Base-by-base conservation (phyloP, 2,329 filamentous ascomycete genomes). In the Phaeomoniella chlamydospora region DNA sequence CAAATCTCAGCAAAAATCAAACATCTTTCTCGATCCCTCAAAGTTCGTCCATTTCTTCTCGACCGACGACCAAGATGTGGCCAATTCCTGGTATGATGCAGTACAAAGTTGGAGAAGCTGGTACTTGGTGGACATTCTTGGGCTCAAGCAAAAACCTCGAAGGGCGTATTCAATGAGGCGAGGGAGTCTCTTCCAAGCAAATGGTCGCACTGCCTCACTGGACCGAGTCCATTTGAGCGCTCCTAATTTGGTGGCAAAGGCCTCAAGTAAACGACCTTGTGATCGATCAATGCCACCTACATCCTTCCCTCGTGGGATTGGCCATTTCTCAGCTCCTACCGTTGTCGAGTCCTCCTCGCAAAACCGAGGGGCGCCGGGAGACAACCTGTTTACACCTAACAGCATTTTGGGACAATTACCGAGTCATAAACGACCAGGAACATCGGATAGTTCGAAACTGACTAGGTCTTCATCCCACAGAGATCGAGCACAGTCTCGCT, bases 1-100 rank as follows among this genome's bases (percentile, higher is more conserved):
- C 47, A 94, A 94, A 59, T 92, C 83, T 47, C 86, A 94, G 59
- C 80, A 94, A 51, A 93, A 88, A 56, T 80, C 80, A 0, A 76
- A 73, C 39, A 77, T 93, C 49, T 94, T 94, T 49, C 62, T 85
- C 37, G 78, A 79, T 37, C 81, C 78, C 3, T 77, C 82, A 35
- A 88, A 88, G 46, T 96, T 85, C 51, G 81, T 93, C 3, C 88
- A 96, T 51, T 94, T 88, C 58, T 93, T 96, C 59, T 79, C 75
- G 39, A 84, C 80, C 2, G 83, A 84, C 31, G 83, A 94, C 47
- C 61, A 68, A 4, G 54, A 62, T 1, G 56, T 76, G 1, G 83
- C 82, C 1, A 67, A 70, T n/a, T 60, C 64, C 11, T 94, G 88
- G 58, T 77, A 80, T 49, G 64, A 70, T 12, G 68, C 70, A 15